Conservation (phyloP, 2,329 filamentous ascomycete species). For the Neopestalotiopsis sp. region DNA sequence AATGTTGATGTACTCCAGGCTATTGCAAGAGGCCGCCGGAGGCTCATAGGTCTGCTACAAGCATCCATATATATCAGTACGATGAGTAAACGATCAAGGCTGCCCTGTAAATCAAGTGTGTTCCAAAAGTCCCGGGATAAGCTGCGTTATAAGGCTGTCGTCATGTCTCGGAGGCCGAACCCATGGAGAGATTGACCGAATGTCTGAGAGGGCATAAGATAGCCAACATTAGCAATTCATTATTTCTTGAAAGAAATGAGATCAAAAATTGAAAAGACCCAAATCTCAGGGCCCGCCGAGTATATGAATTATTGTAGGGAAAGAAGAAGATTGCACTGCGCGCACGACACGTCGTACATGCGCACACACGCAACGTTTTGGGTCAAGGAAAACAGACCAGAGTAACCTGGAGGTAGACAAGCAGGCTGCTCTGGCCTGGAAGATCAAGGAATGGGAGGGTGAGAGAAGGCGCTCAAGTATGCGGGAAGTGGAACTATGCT, state of each 20-base stretch:
- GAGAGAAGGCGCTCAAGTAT: not conserved
- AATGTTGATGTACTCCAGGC: conserved; percentile 60
- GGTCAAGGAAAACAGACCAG: not conserved
- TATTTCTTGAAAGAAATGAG: not conserved
- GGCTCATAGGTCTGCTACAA: conserved; percentile 59
- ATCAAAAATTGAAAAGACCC: not conserved
- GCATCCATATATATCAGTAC: conserved; percentile 29
- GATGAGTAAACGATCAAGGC: conserved; percentile 33
- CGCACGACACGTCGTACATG: not conserved
- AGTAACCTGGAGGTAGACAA: not conserved
- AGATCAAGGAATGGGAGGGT: not conserved
- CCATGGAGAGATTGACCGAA: not conserved
- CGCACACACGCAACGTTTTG: not conserved
- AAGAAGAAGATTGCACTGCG: not conserved
- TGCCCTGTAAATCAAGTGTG: conserved; percentile 17
- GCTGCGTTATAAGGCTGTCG: conserved; percentile 15
- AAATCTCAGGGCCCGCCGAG: not conserved
- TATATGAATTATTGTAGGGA: not conserved
- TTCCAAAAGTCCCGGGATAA: not conserved
- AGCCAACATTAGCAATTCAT: not conserved
- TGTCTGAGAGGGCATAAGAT: not conserved
- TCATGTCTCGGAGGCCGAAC: conserved; percentile 11
- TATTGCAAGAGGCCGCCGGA: conserved; percentile 52
- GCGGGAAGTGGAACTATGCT: not conserved
- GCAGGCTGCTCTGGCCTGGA: not conserved